phyloP scores from a whole-genome alignment of 1,284 basidiomycete genomes.

The Clitocybe nebularis region DNA sequence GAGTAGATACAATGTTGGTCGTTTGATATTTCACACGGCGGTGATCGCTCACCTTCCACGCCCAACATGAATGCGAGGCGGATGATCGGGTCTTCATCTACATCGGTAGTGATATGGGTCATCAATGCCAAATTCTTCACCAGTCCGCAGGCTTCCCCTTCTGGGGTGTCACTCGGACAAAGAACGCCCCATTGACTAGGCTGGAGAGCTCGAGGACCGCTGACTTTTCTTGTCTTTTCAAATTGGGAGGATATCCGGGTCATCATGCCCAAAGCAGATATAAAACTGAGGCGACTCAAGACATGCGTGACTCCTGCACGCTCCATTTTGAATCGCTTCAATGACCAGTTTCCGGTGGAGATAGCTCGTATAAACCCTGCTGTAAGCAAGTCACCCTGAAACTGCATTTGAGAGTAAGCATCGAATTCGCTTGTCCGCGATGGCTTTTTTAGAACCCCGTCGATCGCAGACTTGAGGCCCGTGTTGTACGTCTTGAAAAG shows the following conservation, averaged over 20 bases:
- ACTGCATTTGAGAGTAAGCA: constrained; percentile 91
- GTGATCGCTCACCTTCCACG: constrained; percentile 70
- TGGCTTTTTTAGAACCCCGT: constrained; percentile 97
- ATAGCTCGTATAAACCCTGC: constrained; percentile 97
- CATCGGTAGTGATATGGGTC: constrained; percentile 99
- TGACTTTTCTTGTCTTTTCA: constrained; percentile 99
- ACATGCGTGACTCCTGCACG: constrained; percentile 99
- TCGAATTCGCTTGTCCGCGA: constrained; percentile 95
- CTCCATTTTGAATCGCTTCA: constrained; percentile 99
- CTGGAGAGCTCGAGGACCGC: constrained; percentile 94
- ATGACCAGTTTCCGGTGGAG: constrained; percentile 98
- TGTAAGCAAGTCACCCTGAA: constrained; percentile 93
- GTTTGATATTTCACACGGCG: constrained; percentile 4
- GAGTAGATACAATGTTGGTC: constrained; percentile 15
- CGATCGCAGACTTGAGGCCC: constrained; percentile 94
- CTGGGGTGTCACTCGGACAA: constrained; percentile 97
- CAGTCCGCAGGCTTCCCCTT: constrained; percentile 98
- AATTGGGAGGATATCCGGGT: constrained; percentile 98
- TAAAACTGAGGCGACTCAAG: constrained; percentile 91
- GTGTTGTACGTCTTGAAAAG: constrained; percentile 99
- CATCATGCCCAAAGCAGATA: constrained; percentile 99
- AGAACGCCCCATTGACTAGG: constrained; percentile 99
- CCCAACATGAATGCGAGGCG: constrained; percentile 91
- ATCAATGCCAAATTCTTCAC: constrained; percentile 99
- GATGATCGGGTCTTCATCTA: constrained; percentile 93